These are phyloP conservation scores for Aureobasidium sp. DNA, from an alignment of 2,329 filamentous ascomycete species.

Conservation along the genomic window DNA sequence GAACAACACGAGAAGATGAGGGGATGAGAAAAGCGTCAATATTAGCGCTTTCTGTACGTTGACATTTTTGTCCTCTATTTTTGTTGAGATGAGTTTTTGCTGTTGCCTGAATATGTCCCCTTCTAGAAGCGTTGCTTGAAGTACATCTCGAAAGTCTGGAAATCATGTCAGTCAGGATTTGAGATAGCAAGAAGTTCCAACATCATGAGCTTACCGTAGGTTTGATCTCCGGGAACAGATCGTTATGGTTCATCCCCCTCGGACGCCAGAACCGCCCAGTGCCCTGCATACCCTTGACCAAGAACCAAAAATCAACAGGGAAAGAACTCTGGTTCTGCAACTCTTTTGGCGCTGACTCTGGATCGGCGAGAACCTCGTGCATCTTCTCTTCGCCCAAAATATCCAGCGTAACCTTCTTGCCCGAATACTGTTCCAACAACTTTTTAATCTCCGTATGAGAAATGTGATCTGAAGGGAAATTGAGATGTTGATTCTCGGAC, in stretches of 20 bases:
- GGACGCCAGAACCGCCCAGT: constrained; percentile 18
- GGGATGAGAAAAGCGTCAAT: no score
- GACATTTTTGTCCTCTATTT: no score
- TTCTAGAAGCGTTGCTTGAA: no score
- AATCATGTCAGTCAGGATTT: no score
- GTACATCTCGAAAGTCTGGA: no score
- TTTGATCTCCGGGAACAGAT: constrained; percentile 12
- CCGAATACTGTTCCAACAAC: constrained; percentile 3
- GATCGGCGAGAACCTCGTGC: constrained; percentile 16
- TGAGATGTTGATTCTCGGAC: constrained; percentile 18
- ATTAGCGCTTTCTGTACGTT: no score
- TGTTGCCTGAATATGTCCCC: no score
- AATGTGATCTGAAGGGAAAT: constrained; percentile 21
- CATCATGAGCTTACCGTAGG: background rate
- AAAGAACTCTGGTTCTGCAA: constrained; percentile 15
- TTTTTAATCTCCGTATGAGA: constrained; percentile 18
- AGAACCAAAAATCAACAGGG: constrained; percentile 21
- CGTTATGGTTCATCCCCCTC: constrained; percentile 18
- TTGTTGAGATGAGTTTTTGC: no score
- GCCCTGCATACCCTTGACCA: constrained; percentile 20
- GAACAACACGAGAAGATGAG: no score
- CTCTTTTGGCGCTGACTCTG: constrained; percentile 14
- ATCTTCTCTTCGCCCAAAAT: constrained; percentile 14
- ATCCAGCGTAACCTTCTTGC: background rate
- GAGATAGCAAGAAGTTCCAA: no score